Base-by-base conservation (phyloP, 2,329 filamentous ascomycete genomes). In the Trichoderma sp. region DNA sequence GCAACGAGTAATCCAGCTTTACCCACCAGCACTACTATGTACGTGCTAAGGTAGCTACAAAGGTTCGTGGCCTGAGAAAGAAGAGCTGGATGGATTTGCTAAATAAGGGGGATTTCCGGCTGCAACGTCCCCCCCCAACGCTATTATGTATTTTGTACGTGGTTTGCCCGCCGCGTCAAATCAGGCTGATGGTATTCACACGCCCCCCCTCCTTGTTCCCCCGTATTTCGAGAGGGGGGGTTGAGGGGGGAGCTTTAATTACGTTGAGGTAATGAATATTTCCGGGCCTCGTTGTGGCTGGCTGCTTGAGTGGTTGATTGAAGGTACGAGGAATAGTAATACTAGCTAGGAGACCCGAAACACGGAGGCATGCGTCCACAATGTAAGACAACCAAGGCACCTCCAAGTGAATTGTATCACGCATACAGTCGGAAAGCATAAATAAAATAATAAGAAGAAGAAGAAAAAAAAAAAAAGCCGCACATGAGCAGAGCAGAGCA, bases 211-310 rank as follows among this genome's bases (percentile, higher is more conserved):
- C 25, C 34, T 48, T 39, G 32, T 22, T 53, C 39, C 48, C 50
- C 60, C 48, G 48, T 64, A 42, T 39, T 64, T 64, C 37, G 48
- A 53, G 34, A 19, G 58, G 58, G 37, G 57, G 9, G 34, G 25
- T 4, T 9, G 9, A 13, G 48, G 48, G 60, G 60, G 48, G 34
- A 22, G 15, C 34, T 64, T 53, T 39, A 39, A 64, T 54, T 39
- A 64, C 34, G 45, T 64, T 42, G 54, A 54, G 48, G 48, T 64
- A 54, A 64, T 64, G 15, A 54, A 64, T 42, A 50, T 35, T 60
- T 42, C 42, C 22, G 29, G 54, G 25, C 13, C 17, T 17, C 25
- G 37, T 17, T 42, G 37, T 35, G 42, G 42, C 42, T 34, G 58
- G 57, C 25, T 10, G 27, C 32, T 29, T 29, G 15, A 8, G 50